A percentile compares a stretch with the other conserved stretches of the same genome.
Evolutionary conservation across 2,329 filamentous ascomycete species (phyloP).

Genomic region (Plectosphaerella plurivora): DNA sequence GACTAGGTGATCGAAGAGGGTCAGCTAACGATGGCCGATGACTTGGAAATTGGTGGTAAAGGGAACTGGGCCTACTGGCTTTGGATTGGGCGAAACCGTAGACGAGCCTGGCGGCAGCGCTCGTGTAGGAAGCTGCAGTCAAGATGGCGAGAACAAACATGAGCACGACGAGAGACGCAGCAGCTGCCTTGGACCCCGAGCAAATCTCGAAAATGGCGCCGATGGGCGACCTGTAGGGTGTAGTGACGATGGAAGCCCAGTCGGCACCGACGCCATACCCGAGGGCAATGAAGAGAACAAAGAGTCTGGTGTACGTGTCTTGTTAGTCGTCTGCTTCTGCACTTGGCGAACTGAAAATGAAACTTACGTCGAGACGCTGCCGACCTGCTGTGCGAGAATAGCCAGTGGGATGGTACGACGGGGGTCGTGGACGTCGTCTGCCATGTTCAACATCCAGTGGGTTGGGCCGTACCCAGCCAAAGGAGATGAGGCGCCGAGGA

Average conservation of each 20-base stretch:
- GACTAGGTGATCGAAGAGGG: neutral
- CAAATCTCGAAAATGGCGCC: neutral
- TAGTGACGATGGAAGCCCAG: neutral
- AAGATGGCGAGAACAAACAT: neutral
- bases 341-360: too few relatives aligned
- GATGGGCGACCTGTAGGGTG: neutral
- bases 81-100: neutral
- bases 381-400: neutral
- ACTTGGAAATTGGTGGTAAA: neutral
- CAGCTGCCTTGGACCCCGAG: neutral
- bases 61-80: neutral
- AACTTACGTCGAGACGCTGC: neutral
- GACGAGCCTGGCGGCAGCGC: neutral
- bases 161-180: neutral
- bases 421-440: neutral
- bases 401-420: neutral
- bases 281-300: neutral
- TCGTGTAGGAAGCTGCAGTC: neutral
- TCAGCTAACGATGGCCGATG: too few relatives aligned
- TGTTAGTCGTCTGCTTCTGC: too few relatives aligned
- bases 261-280: neutral
- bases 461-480: neutral
- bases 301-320: neutral
- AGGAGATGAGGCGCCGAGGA: neutral
- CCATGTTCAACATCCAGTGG: neutral